phyloP scores from a whole-genome alignment of 371 early-diverging fungal species.

The Apophysomyces variabilis region DNA sequence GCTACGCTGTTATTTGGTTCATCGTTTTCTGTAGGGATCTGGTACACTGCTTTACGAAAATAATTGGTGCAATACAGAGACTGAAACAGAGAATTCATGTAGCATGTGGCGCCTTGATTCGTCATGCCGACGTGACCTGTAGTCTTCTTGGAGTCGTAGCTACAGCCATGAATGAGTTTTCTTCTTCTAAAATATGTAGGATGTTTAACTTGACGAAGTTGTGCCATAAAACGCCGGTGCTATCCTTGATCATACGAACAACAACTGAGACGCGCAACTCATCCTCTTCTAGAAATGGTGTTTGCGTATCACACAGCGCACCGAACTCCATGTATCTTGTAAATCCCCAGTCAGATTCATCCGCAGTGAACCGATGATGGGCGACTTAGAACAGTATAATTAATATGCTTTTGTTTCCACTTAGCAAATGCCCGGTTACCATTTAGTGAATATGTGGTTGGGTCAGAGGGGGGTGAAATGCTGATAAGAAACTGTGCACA shows the following conservation, averaged over 20 bases:
- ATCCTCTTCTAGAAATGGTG: slow-evolving; percentile 63
- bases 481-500: slow-evolving; percentile 85
- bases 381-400: slow-evolving; percentile 47
- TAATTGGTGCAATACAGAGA: slow-evolving; percentile 94
- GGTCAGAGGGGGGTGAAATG: slow-evolving; percentile 74
- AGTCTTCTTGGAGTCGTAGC: slow-evolving; percentile 85
- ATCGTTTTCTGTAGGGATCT: slow-evolving; percentile 89
- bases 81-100: slow-evolving; percentile 98
- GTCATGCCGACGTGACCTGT: slow-evolving; percentile 95
- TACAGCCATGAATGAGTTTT: slow-evolving; percentile 24
- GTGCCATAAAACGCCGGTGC: slow-evolving; percentile 93
- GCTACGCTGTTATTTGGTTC: slow-evolving; percentile 82
- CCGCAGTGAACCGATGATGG: slow-evolving; percentile 81
- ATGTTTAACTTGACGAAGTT: slow-evolving; percentile 77
- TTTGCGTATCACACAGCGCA: slow-evolving; percentile 45
- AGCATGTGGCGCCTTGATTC: slow-evolving; percentile 99
- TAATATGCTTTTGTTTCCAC: not conserved
- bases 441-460: slow-evolving; percentile 58
- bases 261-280: slow-evolving; percentile 70
- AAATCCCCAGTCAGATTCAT: slow-evolving; percentile 95
- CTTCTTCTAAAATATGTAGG: slow-evolving; percentile 3
- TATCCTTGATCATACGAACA: slow-evolving; percentile 83
- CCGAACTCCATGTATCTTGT: slow-evolving; percentile 70
- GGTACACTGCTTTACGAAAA: slow-evolving; percentile 89
- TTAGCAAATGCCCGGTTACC: slow-evolving; percentile 35